These are phyloP conservation scores for Mucor plumbeus DNA, from an alignment of 371 early-diverging fungal genomes.

Conservation along the genomic window DNA sequence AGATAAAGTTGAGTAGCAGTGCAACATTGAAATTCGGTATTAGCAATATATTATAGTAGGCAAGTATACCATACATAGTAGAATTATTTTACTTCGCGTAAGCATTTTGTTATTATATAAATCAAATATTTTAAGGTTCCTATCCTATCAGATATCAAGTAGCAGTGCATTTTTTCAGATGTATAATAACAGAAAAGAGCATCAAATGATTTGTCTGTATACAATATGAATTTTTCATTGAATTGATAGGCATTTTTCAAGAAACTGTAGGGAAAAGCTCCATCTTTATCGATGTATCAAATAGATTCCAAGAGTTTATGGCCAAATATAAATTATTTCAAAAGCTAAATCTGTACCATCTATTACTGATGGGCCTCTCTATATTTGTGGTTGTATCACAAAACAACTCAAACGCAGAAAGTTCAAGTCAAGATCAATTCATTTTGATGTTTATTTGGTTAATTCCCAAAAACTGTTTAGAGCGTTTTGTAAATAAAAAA, in stretches of 20 bases:
- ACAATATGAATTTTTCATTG: constrained; percentile 71
- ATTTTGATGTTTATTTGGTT: constrained; percentile 64
- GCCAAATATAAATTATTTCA: constrained; percentile 50
- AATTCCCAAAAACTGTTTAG: constrained; percentile 61
- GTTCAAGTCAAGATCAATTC: constrained; percentile 49
- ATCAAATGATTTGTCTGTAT: too few species aligned
- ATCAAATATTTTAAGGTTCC: too few species aligned
- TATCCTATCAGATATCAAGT: too few species aligned
- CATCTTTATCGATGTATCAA: constrained; percentile 43
- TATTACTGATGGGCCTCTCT: constrained; percentile 80
- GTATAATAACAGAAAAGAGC: too few species aligned
- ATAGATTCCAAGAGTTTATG: constrained; percentile 50
- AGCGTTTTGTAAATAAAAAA: constrained; percentile 55
- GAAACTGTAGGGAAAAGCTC: constrained; percentile 66
- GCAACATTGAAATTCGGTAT: too few species aligned
- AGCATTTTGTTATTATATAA: too few species aligned
- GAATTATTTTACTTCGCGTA: too few species aligned
- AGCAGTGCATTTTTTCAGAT: too few species aligned
- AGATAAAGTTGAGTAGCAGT: too few species aligned
- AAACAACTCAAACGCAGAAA: constrained; percentile 64
- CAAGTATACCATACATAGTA: too few species aligned
- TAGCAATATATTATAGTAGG: too few species aligned
- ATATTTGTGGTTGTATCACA: constrained; percentile 79
- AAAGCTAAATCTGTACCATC: constrained; percentile 43
- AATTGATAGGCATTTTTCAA: constrained; percentile 74